Evolutionary conservation across 2,329 filamentous ascomycete species (phyloP), one percentile per base, ranked within the genome.

Genomic region (Fonsecaea monophora): DNA sequence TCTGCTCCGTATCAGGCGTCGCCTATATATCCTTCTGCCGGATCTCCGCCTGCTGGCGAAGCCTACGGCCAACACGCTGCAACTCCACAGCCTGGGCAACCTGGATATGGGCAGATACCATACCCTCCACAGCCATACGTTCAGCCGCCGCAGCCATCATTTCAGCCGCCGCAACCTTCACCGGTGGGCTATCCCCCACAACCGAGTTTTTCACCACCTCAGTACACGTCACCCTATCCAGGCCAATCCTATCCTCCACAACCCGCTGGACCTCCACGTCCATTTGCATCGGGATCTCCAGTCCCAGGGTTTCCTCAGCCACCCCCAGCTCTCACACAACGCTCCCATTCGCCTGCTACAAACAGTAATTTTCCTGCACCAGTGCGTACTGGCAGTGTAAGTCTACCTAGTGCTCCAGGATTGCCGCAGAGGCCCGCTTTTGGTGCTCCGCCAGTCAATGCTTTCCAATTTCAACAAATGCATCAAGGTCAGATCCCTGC

Each of bases 381-480:
- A 57, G 68, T 71, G 53, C 68, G 84, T 70, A 83, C 85, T 56
- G 80, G 85, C 69, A 84, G 85, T 60, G 83, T 82, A 65, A 86
- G 83, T 73, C 77, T 87, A 56, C 85, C 85, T n/a, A 75, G 80
- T 57, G 83, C 84, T 13, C 82, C 85, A 25, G 85, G 86, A 64
- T 81, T 90, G 53, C 87, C 87, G 3, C 85, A 88, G 70, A 82
- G 87, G 60, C 87, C 87, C 15, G 80, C 82, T 10, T 87, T 89
- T 73, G 82, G 81, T 67, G 82, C 83, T 15, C 83, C 84, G 34
- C 79, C 80, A 63, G 79, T 85, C 66, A 85, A 84, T 72, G 79
- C 82, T 53, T 83, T 82, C 66, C 82, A 85, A 68, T 81, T 87
- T 80, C 84, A 86, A 70, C 83, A 85, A 73, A 80, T 87, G 78